phyloP scores from a whole-genome alignment of 305 asterid species.

The Euphrasia arctica region DNA sequence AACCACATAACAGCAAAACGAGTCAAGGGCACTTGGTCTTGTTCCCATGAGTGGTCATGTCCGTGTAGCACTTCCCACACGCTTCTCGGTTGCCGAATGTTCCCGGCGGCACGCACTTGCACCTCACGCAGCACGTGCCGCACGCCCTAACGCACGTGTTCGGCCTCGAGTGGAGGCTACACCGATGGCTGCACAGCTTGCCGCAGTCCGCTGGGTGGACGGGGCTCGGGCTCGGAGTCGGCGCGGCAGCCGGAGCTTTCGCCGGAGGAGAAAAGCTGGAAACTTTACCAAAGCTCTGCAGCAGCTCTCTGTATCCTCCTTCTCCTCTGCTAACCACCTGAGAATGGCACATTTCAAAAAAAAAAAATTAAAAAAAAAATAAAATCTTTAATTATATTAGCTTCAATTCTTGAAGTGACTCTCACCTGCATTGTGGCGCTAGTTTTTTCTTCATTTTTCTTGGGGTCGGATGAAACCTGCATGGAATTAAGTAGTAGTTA shows the following conservation, averaged over 20 bases:
- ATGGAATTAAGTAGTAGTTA: neutral
- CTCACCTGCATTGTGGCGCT: neutral
- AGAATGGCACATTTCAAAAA: neutral
- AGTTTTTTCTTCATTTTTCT: neutral
- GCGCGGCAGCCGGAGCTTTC: neutral
- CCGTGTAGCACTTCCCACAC: neutral
- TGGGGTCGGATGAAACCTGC: neutral
- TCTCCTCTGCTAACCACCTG: neutral
- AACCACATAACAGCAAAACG: neutral
- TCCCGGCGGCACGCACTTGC: conserved; percentile 7
- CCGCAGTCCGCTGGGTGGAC: neutral
- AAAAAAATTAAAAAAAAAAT: too few relatives aligned
- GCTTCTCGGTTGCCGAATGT: neutral
- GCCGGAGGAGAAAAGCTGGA: neutral
- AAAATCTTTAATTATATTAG: too few relatives aligned
- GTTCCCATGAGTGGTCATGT: neutral
- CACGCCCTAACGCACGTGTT: neutral
- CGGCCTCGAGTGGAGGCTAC: neutral
- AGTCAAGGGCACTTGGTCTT: conserved; percentile 5
- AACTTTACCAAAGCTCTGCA: neutral
- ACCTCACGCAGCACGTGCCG: conserved; percentile 7
- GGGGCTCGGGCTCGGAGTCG: neutral
- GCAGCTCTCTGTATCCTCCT: neutral
- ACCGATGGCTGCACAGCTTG: neutral
- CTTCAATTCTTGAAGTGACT: neutral